Base-by-base conservation (phyloP, 2,329 filamentous ascomycete species). In the Lasiodiplodia sp. region DNA sequence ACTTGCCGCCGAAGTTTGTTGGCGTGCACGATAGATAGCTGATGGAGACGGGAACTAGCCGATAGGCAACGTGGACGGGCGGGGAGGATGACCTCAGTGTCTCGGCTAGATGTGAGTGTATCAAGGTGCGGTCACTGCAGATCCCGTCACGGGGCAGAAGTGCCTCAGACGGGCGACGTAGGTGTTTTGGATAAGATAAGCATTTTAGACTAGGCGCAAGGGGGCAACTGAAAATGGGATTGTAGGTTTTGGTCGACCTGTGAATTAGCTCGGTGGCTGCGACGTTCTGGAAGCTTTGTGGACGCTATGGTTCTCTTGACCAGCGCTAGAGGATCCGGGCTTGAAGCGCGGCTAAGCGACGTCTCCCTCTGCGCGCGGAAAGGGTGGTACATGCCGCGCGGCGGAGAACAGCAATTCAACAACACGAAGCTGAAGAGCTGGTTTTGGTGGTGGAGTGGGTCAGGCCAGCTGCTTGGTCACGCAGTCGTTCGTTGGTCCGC, bases 1-100 rank as follows among this genome's bases (percentile, higher is more conserved):
- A 94, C 72, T 83, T 94, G 77, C 90, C 91, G 2, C 90, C 91
- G 72, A 85, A 90, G 66, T 95, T 81, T 71, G 76, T 79, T 53
- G 76, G 79, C 1, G 73, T 71, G 47, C 78, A 81, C 70, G 79
- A 80, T 67, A 65, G 67, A 57, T 65, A 65, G 44, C 18, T 25
- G 44, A 14, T 21, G n/a, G 53, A 55, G 40, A 52, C 3, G 25
- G 38, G 38, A 58, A 31, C 12, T 23, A 38, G 28, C 18, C 25
- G 47, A 34, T 28, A 25, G 44, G 25, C 60, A 64, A 47, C 47
- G 44, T 38, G 60, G n/a, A n/a, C 18, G 18, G 38, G 38, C 25
- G 62, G 62, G 62, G 37, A 28, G 63, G 55, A 56, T 66, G 63
- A 66, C 49, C 37, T 66, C 63, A 66, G 23, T 55, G 60, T 52